A percentile compares a stretch with the other conserved stretches of the same genome.
These are phyloP conservation scores for Boletus pseudopeckii DNA, from an alignment of 768 basidiomycete species.

Conservation along the genomic window DNA sequence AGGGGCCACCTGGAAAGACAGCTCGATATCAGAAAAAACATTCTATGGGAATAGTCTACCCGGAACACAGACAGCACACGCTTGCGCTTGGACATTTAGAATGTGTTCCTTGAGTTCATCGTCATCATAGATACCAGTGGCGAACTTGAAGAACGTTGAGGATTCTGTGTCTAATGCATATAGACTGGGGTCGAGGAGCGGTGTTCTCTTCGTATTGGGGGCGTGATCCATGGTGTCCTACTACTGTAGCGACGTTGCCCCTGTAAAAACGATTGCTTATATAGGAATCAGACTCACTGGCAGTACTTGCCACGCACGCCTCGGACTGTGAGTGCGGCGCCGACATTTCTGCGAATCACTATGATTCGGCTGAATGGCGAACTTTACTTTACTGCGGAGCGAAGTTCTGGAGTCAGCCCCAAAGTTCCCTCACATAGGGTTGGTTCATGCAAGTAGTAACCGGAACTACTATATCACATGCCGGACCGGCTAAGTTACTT, in stretches of 20 bases:
- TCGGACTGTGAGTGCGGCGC: too few relatives aligned
- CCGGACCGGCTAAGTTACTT: neutral
- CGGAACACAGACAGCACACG: slow-evolving; percentile 30
- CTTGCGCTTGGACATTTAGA: slow-evolving; percentile 32
- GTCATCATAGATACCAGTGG: slow-evolving; percentile 30
- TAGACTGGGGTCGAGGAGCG: slow-evolving; percentile 12
- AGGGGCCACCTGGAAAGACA: slow-evolving; percentile 14
- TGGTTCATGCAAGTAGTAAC: too few relatives aligned
- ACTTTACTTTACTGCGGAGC: too few relatives aligned
- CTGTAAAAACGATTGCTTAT: neutral
- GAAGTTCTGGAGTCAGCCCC: too few relatives aligned
- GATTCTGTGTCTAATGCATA: slow-evolving; percentile 13
- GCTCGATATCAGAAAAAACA: neutral
- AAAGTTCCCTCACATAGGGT: too few relatives aligned
- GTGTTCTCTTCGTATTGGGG: neutral
- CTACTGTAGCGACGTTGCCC: neutral
- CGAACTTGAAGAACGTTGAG: slow-evolving; percentile 26
- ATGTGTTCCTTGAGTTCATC: slow-evolving; percentile 33
- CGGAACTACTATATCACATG: neutral
- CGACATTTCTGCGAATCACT: too few relatives aligned
- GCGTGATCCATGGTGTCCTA: neutral
- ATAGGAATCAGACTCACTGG: neutral
- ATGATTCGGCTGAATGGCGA: neutral
- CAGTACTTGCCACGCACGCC: too few relatives aligned
- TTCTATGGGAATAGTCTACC: neutral